Evolutionary conservation across 208 protist genomes (phyloP), one percentile per base, ranked within the genome.

Genomic region (Porcisia hertigi): DNA sequence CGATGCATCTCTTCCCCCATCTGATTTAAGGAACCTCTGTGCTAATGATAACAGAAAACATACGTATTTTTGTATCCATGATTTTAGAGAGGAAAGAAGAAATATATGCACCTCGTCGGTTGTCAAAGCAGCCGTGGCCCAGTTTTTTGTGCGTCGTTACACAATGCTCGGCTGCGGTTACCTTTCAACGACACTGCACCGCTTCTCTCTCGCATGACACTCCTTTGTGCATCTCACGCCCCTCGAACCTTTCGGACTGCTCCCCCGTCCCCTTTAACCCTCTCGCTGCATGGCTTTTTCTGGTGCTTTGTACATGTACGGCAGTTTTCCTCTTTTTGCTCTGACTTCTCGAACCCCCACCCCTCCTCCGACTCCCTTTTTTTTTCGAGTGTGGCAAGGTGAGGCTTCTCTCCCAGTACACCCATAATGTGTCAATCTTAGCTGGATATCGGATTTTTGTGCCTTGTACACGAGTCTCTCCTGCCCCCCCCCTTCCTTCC

Each of bases 71-170:
- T 18, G 58, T 52, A 52, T 12, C 47, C 47, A 52, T 5, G 47
- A 52, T 52, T 52, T 71, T 16, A 62, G 25, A 77, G 69, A 71
- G 23, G 34, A 75, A 79, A 34, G 53, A 47, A 67, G 54, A 73
- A 79, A 58, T 20, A 73, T 25, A 34, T 7, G 64, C 47, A n/a
- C 36, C n/a, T 25, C 11, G 1, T 67, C 23, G 41, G 25, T 9
- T 52, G 2, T 43, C 23, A 8, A 49, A 52, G 14, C 6, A 2
- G 18, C 23, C 47, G 41, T 52, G 39, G 9, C 41, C 1, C 63
- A 52, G 63, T n/a, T 67, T 30, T 25, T 8, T 47, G 41, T 0
- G 63, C 63, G 41, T 67, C 23, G 63, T 8, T 67, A 43, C 18
- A 47, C 25, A 30, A 18, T 39, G 41, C 8, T 0, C 20, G 41